These are phyloP conservation scores for Artemisia tridentata DNA, from an alignment of 129 eudicot species.

Conservation along the genomic window DNA sequence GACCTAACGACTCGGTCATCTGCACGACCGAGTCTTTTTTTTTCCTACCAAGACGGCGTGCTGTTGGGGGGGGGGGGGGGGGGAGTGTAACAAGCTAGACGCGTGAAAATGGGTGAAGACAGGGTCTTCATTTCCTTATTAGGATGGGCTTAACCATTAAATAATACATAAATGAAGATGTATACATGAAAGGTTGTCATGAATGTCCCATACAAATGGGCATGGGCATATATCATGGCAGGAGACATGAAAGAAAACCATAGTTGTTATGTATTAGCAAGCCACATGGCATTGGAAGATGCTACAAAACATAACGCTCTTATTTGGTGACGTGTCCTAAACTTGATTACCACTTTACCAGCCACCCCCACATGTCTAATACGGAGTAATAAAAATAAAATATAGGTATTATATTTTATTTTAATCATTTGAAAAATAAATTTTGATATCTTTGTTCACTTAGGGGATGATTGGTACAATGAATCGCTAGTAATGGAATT, in stretches of 20 bases:
- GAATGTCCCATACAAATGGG: slow-evolving; percentile 17
- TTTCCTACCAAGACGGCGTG: no score
- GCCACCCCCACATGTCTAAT: slow-evolving; percentile 21
- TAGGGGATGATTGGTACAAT: no score
- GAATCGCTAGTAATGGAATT: no score
- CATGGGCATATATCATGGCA: slow-evolving; percentile 29
- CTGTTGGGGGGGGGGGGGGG: no score
- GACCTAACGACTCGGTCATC: no score
- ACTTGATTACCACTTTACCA: neutral
- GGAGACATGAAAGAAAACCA: slow-evolving; percentile 13
- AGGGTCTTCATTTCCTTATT: no score
- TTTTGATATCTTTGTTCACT: neutral
- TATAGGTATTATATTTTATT: neutral
- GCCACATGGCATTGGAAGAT: slow-evolving; percentile 47
- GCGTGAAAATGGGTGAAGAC: no score
- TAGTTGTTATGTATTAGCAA: slow-evolving; percentile 12
- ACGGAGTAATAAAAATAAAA: neutral
- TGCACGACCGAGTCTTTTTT: no score
- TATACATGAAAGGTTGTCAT: slow-evolving; percentile 31
- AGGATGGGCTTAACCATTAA: neutral
- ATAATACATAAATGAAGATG: neutral
- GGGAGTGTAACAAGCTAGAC: no score
- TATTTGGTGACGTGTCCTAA: slow-evolving; percentile 24
- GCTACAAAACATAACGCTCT: slow-evolving; percentile 51
- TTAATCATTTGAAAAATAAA: neutral